Conservation (phyloP, 768 basidiomycete genomes). For the Rhodocollybia butyracea region DNA sequence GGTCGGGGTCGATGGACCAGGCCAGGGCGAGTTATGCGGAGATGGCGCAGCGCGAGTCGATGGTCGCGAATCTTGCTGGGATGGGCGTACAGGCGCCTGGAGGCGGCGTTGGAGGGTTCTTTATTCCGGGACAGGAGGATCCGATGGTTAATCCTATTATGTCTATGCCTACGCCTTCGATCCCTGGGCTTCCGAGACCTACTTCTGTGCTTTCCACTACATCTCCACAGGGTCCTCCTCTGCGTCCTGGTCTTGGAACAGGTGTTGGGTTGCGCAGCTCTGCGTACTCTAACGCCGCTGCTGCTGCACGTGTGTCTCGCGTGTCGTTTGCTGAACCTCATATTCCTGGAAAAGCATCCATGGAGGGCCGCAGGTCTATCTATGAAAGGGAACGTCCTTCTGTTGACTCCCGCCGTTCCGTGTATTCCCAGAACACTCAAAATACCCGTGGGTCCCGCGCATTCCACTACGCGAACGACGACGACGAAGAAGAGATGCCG, state of each 20-base stretch:
- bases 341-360: conserved; percentile 36
- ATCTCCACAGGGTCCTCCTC: conserved; percentile 2
- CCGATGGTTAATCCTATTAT: conserved; percentile 1
- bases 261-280: conserved; percentile 45
- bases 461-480: conserved; percentile 5
- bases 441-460: conserved; percentile 22
- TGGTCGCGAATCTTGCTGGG: conserved; percentile 34
- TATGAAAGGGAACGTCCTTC: conserved; percentile 17
- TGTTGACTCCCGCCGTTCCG: conserved; percentile 2
- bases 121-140: conserved; percentile 1
- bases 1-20: too few relatives aligned
- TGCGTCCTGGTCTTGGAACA: conserved; percentile 14
- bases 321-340: conserved; percentile 64
- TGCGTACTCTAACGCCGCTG: conserved; percentile 23
- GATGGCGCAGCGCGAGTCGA: conserved; percentile 26
- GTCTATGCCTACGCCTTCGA: not conserved
- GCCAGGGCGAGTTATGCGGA: too few relatives aligned
- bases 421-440: conserved; percentile 26
- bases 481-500: too few relatives aligned
- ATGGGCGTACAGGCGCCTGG: conserved; percentile 31
- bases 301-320: conserved; percentile 44
- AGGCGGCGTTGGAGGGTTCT: conserved; percentile 11
- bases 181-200: too few relatives aligned
- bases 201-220: too few relatives aligned
- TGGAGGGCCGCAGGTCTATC: conserved; percentile 31